These are phyloP conservation scores for Psilocybe mexicana DNA, from an alignment of 1,284 basidiomycete species.

Conservation along the genomic window DNA sequence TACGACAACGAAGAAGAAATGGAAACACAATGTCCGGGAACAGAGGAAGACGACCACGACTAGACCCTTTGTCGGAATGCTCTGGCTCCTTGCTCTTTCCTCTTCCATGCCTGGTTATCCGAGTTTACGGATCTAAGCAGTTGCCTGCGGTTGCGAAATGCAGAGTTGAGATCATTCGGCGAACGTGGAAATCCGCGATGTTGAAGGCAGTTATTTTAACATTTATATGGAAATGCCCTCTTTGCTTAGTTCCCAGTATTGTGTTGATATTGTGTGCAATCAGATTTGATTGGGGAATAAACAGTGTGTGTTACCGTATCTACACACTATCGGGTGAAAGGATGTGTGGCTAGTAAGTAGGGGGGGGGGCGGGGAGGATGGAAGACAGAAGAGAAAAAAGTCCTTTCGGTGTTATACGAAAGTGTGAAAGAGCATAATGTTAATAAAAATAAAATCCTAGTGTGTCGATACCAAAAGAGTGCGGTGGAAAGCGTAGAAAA, in stretches of 20 bases:
- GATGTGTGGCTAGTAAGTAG: constrained; percentile 3
- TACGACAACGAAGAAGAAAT: constrained; percentile 68
- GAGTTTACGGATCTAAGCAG: constrained; percentile 2
- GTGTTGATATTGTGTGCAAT: not conserved
- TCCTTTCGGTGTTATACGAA: constrained; percentile 5
- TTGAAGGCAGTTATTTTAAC: not conserved
- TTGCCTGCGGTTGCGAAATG: not conserved
- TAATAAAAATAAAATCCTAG: constrained; percentile 3
- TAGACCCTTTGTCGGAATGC: constrained; percentile 32
- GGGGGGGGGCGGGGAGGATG: constrained; percentile 1
- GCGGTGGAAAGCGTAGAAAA: constrained; percentile 10
- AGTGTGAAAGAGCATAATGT: constrained; percentile 4
- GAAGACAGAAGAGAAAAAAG: not conserved
- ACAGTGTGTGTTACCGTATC: constrained; percentile 5
- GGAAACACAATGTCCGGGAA: constrained; percentile 69
- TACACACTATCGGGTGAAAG: constrained; percentile 7
- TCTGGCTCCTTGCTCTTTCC: not conserved
- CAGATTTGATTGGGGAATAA: constrained; percentile 1
- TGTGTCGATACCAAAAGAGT: constrained; percentile 7
- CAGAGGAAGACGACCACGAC: constrained; percentile 78
- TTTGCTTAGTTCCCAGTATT: not conserved
- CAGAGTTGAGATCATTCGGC: not conserved
- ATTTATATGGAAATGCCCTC: not conserved
- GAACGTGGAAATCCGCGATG: not conserved
- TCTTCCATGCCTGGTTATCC: not conserved